phyloP scores from a whole-genome alignment of 192 early-diverging fungal genomes.

The Podila verticillata region DNA sequence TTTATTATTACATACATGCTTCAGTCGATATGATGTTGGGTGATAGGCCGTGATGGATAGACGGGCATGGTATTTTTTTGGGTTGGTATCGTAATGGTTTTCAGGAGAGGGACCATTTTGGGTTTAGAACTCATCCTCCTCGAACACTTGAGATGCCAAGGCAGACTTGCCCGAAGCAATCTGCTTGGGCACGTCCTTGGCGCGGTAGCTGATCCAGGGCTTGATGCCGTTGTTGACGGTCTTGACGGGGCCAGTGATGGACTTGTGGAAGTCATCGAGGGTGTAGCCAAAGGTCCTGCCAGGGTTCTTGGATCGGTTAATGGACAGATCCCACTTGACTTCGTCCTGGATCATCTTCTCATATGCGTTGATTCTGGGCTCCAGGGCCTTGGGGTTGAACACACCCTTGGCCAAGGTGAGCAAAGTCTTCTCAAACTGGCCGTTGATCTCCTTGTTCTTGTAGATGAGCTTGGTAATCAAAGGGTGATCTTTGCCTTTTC shows the following conservation, averaged over 20 bases:
- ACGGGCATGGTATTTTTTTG: too few species aligned
- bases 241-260: conserved; percentile 17
- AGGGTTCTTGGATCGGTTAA: conserved; percentile 38
- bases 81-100: too few species aligned
- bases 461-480: conserved; percentile 45
- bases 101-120: too few species aligned
- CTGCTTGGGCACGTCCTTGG: conserved; percentile 12
- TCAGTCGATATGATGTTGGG: too few species aligned
- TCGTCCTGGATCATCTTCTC: conserved; percentile 47
- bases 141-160: not conserved
- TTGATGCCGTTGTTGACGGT: conserved; percentile 13
- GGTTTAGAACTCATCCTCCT: too few species aligned
- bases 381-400: conserved; percentile 17
- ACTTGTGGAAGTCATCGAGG: conserved; percentile 21
- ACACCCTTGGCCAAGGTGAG: conserved; percentile 12
- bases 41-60: too few species aligned
- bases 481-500: conserved; percentile 24
- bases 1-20: too few species aligned
- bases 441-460: conserved; percentile 29
- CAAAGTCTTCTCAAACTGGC: conserved; percentile 31
- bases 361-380: conserved; percentile 34
- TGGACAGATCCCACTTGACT: conserved; percentile 44
- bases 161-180: not conserved
- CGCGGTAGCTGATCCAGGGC: conserved; percentile 24
- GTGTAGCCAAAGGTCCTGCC: conserved; percentile 20